Percentiles rank a stretch among this genome's conserved stretches.
These are phyloP conservation scores for Aspergillus nanangensis DNA, from an alignment of 495 filamentous ascomycete genomes.

Conservation along the genomic window DNA sequence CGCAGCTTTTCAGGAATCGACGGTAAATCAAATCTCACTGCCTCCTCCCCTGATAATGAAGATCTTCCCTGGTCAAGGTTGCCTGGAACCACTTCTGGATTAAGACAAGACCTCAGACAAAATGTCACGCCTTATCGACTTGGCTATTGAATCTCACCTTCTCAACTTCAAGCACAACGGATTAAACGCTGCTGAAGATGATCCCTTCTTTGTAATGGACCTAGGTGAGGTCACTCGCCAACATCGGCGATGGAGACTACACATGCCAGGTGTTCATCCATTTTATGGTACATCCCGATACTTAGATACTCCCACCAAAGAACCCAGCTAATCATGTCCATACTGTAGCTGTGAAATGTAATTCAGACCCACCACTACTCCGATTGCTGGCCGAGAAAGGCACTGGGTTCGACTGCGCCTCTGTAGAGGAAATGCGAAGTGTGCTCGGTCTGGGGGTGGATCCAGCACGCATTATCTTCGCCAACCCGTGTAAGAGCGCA, in stretches of 20 bases:
- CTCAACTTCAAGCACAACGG: neutral
- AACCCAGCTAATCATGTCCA: neutral
- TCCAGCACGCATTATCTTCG: constrained; percentile 26
- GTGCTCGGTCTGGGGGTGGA: constrained; percentile 23
- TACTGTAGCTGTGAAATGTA: constrained; percentile 40
- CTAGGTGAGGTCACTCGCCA: constrained; percentile 5
- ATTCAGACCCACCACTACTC: constrained; percentile 23
- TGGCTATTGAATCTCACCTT: neutral
- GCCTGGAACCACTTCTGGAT: neutral
- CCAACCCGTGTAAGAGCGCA: constrained; percentile 28
- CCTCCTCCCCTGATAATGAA: too few relatives aligned
- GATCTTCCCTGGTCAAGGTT: constrained; percentile 9
- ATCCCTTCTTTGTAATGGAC: constrained; percentile 9
- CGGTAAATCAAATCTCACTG: too few relatives aligned
- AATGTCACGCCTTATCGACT: neutral
- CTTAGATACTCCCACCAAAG: neutral
- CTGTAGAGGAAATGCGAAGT: constrained; percentile 21
- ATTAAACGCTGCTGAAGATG: neutral
- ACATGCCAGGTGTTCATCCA: constrained; percentile 4
- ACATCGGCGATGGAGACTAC: constrained; percentile 5
- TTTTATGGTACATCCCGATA: constrained; percentile 5
- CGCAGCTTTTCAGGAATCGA: too few relatives aligned
- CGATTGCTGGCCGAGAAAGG: constrained; percentile 20
- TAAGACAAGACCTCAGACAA: neutral
- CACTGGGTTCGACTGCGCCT: constrained; percentile 32